phyloP scores from a whole-genome alignment of 371 early-diverging fungal genomes.

The Mucor plumbeus region DNA sequence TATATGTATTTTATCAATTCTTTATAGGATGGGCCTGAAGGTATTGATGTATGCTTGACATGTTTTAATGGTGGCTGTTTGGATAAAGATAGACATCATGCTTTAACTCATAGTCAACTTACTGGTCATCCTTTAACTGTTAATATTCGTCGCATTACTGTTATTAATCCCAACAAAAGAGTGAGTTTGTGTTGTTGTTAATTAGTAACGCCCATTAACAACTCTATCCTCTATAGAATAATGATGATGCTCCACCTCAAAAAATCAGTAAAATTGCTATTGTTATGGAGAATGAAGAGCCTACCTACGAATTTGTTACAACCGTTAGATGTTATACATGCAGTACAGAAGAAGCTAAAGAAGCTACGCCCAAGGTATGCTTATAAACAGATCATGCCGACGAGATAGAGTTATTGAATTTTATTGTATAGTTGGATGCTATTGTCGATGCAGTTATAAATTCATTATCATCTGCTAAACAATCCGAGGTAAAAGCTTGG shows the following conservation, averaged over 20 bases:
- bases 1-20: not conserved
- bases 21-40: constrained; percentile 66
- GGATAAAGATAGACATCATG: constrained; percentile 69
- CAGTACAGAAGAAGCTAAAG: constrained; percentile 46
- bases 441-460: constrained; percentile 73
- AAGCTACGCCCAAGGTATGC: constrained; percentile 39
- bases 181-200: constrained; percentile 14
- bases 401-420: not conserved
- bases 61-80: constrained; percentile 94
- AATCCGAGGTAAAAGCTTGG: constrained; percentile 93
- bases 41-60: constrained; percentile 91
- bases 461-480: constrained; percentile 80
- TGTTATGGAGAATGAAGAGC: constrained; percentile 70
- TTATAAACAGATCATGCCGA: not conserved
- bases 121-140: constrained; percentile 79
- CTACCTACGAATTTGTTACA: constrained; percentile 73
- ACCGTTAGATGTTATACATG: constrained; percentile 76
- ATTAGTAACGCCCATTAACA: too few relatives aligned
- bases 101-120: constrained; percentile 72
- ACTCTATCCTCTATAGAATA: constrained; percentile 11
- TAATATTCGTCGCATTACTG: constrained; percentile 78
- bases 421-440: constrained; percentile 51
- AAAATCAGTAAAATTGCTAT: constrained; percentile 94
- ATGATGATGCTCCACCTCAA: constrained; percentile 66
- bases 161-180: constrained; percentile 43